A percentile compares a stretch with the other conserved stretches of the same genome.
phyloP scores from a whole-genome alignment of 1,284 basidiomycete genomes.

The Pterula multifida region DNA sequence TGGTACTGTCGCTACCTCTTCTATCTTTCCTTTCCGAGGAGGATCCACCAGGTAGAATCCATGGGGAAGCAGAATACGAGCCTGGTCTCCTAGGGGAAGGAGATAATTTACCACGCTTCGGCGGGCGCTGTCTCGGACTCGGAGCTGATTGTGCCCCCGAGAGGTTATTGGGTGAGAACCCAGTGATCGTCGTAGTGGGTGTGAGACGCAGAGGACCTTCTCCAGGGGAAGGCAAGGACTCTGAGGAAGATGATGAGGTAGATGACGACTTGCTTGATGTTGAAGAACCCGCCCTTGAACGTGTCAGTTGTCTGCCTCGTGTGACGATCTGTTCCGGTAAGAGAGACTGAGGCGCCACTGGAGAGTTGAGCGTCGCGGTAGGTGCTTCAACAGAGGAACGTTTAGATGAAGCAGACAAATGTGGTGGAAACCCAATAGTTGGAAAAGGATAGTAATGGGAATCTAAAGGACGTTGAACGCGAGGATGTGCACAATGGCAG shows the following conservation, averaged over 20 bases:
- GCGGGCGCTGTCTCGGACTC: neutral
- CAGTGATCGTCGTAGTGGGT: neutral
- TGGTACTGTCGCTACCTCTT: neutral
- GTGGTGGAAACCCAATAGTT: neutral
- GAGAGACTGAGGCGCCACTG: neutral
- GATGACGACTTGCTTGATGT: neutral
- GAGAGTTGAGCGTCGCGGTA: neutral
- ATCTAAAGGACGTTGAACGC: neutral
- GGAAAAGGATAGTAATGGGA: conserved; percentile 1
- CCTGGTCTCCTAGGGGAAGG: neutral
- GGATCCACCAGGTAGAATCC: neutral
- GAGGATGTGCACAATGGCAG: neutral
- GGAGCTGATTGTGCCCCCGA: neutral
- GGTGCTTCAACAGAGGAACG: neutral
- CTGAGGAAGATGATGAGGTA: neutral
- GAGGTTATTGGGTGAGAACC: neutral
- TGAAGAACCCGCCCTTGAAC: neutral
- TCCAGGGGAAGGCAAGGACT: neutral
- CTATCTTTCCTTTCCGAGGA: neutral
- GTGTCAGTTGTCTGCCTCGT: neutral
- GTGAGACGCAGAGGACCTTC: neutral
- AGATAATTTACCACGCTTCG: neutral
- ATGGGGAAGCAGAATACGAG: neutral
- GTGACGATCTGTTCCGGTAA: neutral
- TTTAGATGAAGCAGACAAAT: neutral